Conservation (phyloP, 2,329 filamentous ascomycete species). For the Pseudogymnoascus sp. region DNA sequence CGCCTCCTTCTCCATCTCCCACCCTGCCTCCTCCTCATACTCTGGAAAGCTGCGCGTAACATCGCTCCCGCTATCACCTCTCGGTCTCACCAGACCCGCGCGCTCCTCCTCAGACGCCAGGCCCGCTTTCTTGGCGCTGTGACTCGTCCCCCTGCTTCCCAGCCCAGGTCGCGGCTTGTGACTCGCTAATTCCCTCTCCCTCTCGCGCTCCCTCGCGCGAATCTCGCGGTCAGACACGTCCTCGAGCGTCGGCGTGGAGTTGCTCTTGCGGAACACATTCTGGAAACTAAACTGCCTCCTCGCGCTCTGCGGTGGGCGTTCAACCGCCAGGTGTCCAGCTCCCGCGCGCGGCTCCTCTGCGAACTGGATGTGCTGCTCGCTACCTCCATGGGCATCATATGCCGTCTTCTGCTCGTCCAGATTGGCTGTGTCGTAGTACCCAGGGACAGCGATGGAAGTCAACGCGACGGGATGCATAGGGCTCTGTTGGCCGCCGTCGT, state of each 20-base stretch:
- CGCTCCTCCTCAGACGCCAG: conserved; percentile 72
- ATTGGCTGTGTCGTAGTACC: conserved; percentile 35
- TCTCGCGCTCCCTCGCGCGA: conserved; percentile 6
- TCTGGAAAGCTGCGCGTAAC: conserved; percentile 17
- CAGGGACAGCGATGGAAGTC: conserved; percentile 49
- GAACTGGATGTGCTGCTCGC: conserved; percentile 41
- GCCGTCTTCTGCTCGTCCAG: conserved; percentile 35
- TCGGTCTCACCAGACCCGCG: conserved; percentile 63
- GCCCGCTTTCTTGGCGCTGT: conserved; percentile 31
- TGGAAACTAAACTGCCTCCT: conserved; percentile 87
- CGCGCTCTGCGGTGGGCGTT: conserved; percentile 52
- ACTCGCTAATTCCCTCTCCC: conserved; percentile 16
- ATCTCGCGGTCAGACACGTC: neutral
- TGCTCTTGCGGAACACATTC: conserved; percentile 54
- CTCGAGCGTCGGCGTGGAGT: neutral
- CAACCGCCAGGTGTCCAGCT: conserved; percentile 25
- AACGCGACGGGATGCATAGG: conserved; percentile 55
- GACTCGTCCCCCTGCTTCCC: conserved; percentile 34
- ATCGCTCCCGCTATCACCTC: conserved; percentile 42
- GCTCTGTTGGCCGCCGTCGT: conserved; percentile 36
- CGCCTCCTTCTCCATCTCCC: conserved; percentile 11
- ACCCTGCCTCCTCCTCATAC: conserved; percentile 12
- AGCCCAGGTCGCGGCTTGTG: conserved; percentile 28
- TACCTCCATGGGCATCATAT: conserved; percentile 42
- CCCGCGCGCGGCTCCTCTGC: conserved; percentile 22